Base-by-base conservation (phyloP, 2,329 filamentous ascomycete genomes). In the Aspergillus neoniger region DNA sequence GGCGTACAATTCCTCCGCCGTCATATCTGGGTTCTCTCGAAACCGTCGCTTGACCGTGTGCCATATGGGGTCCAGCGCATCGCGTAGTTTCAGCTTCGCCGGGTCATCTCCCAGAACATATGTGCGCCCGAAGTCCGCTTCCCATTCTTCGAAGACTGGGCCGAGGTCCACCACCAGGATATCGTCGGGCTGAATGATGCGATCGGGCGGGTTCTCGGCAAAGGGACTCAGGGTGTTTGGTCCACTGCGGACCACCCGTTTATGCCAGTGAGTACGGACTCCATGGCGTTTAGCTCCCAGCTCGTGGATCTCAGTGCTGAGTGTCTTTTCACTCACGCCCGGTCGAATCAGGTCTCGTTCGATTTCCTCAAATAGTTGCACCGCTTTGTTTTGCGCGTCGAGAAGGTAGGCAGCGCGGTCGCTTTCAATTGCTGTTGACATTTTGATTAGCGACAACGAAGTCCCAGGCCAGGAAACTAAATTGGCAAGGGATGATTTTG, bases 81-180 rank as follows among this genome's bases (percentile, higher is more conserved):
- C 81, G 2, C 79, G 77, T 14, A 84, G 65, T 53, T 70, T 73
- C 15, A 70, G 72, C 70, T 83, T 84, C 19, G 70, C 60, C 1
- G 79, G 76, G 55, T 84, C 81, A 52, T 76, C 61, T 3, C 81
- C 81, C 0, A 84, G 74, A 3, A 84, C 81, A 61, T 79, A 84
- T 0, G 82, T 84, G 14, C 82, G 79, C 7, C 82, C 81, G 59
- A 83, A 83, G 62, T 84, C 82, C 5, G 82, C 82, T 65, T 84
- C 82, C 80, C 80, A 85, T 0, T 73, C 75, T 54, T 83, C 81
- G 58, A 84, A 83, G 0, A 84, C 81, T 0, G 82, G 82, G 0
- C 82, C 82, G 2, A 84, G 72, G 62, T 84, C 82, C 36, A 84
- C 77, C 58, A 81, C 78, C 2, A 85, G 69, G 52, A 85, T 84